These are phyloP conservation scores for Monilinia laxa DNA, from an alignment of 2,329 filamentous ascomycete genomes.

Conservation along the genomic window DNA sequence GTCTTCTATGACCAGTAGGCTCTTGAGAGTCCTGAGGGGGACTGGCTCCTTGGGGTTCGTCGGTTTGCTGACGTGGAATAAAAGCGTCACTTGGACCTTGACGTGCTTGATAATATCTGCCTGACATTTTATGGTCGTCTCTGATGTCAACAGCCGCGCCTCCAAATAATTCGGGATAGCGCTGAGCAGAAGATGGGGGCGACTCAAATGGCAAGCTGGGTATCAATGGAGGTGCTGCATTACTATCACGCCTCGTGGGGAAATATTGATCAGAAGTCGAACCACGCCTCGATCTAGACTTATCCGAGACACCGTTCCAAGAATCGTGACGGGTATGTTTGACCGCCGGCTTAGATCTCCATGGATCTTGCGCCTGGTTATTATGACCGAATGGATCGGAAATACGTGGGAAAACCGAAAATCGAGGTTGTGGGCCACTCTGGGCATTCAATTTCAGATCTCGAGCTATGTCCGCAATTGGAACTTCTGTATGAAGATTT, in stretches of 20 bases:
- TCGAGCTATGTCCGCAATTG: background rate
- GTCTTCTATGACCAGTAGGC: slow-evolving; percentile 22
- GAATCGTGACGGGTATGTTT: slow-evolving; percentile 2
- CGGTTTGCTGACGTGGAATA: slow-evolving; percentile 44
- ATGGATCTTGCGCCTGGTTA: background rate
- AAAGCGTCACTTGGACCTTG: slow-evolving; percentile 39
- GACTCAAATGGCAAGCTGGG: slow-evolving; percentile 40
- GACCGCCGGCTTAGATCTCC: background rate
- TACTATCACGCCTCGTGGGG: background rate
- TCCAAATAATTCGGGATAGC: slow-evolving; percentile 51
- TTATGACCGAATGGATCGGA: slow-evolving; percentile 1
- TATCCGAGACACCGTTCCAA: background rate
- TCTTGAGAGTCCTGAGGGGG: slow-evolving; percentile 29
- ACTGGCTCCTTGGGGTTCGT: slow-evolving; percentile 43
- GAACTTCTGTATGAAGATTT: background rate
- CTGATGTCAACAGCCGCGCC: slow-evolving; percentile 32
- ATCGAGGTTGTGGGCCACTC: background rate
- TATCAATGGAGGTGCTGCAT: slow-evolving; percentile 16
- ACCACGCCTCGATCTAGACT: slow-evolving; percentile 1
- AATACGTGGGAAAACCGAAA: slow-evolving; percentile 14
- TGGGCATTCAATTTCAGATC: background rate
- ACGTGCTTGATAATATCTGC: slow-evolving; percentile 36
- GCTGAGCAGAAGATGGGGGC: slow-evolving; percentile 52
- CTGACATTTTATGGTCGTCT: slow-evolving; percentile 33
- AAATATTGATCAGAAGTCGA: slow-evolving; percentile 9